Base-by-base conservation (phyloP, 306 rosid genomes). In the Fagus sylvatica region DNA sequence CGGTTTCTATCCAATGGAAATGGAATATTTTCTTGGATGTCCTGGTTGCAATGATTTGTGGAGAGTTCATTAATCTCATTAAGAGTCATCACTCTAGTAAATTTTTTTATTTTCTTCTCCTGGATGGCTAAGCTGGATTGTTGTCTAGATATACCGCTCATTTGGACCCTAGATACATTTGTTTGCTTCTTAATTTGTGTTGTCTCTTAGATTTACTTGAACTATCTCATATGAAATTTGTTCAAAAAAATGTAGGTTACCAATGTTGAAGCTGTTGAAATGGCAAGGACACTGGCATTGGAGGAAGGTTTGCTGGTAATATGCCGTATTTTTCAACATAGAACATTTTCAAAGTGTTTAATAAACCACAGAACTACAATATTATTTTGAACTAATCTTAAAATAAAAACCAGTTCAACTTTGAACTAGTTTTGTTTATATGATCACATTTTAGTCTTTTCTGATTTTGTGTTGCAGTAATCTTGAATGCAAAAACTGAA, bases 221-320 rank as follows among this genome's bases (percentile, higher is more conserved):
- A 57, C 60, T 56, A 42, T 76, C 76, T 69, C n/a, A 33, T 53
- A 51, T 42, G 74, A 78, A 70, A 22, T 48, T 49, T 69, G 28
- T 72, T 59, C 17, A 34, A 37, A 70, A 74, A 80, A 59, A n/a
- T 69, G 53, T 84, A 90, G 98, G 87, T 94, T 77, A 90, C 95
- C 73, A 87, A 85, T 73, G 87, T 80, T 80, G 97, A 94, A 84
- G 98, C 98, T 85, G 74, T 94, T 48, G 89, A 92, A 79, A 89
- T 94, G 97, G 97, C 97, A 4, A 88, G 92, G 90, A 88, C 84
- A 82, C 84, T 94, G 77, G 97, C 97, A 17, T 72, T 94, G 92
- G 90, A 94, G 88, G 97, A 94, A 87, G 98, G 98, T 33, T 88
- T 92, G 54, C 92, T 92, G 97, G 97, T 94, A 84, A 83, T 89